These are phyloP conservation scores for Sporothrix schenckii DNA, from an alignment of 2,329 filamentous ascomycete genomes.

Conservation along the genomic window DNA sequence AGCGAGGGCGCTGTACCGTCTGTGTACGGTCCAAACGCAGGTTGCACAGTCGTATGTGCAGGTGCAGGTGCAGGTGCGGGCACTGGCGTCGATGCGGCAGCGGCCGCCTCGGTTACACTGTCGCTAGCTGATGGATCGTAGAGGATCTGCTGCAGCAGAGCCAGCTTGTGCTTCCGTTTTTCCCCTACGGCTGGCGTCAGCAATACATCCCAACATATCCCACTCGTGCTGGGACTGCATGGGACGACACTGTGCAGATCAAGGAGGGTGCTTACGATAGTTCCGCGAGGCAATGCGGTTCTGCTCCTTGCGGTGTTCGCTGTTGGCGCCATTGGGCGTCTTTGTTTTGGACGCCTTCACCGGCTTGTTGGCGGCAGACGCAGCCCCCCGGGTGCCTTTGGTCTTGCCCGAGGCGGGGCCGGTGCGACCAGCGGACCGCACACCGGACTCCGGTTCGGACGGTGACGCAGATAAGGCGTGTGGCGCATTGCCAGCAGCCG, in stretches of 20 bases:
- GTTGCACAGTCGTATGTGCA: background rate
- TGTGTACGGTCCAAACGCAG: background rate
- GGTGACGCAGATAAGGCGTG: background rate
- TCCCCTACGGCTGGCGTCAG: slow-evolving; percentile 44
- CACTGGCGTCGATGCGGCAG: background rate
- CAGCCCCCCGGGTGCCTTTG: background rate
- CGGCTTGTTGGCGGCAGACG: background rate
- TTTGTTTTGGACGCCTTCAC: slow-evolving; percentile 27
- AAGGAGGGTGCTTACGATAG: slow-evolving; percentile 34
- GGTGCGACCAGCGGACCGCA: background rate
- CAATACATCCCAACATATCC: background rate
- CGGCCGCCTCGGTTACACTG: background rate
- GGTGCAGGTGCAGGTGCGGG: background rate
- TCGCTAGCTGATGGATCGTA: slow-evolving; percentile 35
- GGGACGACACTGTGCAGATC: no score
- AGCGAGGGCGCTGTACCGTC: background rate
- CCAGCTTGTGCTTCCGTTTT: slow-evolving; percentile 50
- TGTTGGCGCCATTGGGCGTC: slow-evolving; percentile 34
- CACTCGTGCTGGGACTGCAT: no score
- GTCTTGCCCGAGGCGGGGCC: background rate
- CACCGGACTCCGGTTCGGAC: background rate
- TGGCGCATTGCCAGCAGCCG: background rate
- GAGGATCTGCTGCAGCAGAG: slow-evolving; percentile 47
- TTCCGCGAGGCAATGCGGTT: slow-evolving; percentile 39
- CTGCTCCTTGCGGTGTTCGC: slow-evolving; percentile 38